Conservation (phyloP, 352 stramenopile species). For the Pythium grandisporangium region DNA sequence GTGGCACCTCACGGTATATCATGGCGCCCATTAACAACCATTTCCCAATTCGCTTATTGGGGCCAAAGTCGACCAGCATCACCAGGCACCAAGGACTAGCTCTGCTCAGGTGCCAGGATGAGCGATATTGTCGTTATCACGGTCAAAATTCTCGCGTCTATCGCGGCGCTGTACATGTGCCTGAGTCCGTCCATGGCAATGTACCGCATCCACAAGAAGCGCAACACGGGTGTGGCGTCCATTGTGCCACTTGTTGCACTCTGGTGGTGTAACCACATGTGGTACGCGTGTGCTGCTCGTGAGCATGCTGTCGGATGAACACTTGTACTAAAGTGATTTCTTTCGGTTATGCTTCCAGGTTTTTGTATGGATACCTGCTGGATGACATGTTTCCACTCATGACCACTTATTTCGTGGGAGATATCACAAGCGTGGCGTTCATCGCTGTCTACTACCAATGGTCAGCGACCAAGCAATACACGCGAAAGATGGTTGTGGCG, state of each 20-base stretch:
- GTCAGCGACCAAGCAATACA: conserved; percentile 18
- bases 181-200: conserved; percentile 41
- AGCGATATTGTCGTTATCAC: conserved; percentile 24
- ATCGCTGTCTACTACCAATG: conserved; percentile 23
- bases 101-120: too few relatives aligned
- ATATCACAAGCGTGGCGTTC: conserved; percentile 13
- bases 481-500: conserved; percentile 19
- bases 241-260: conserved; percentile 54
- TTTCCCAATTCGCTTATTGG: too few relatives aligned
- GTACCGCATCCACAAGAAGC: conserved; percentile 41
- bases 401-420: conserved; percentile 19
- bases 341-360: conserved; percentile 6
- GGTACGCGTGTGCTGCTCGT: conserved; percentile 18
- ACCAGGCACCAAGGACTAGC: too few relatives aligned
- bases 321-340: background rate
- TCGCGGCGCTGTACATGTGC: conserved; percentile 71
- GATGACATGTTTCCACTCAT: conserved; percentile 21
- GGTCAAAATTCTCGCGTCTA: conserved; percentile 48
- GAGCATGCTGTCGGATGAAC: background rate
- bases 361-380: conserved; percentile 25
- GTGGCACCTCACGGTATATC: too few relatives aligned
- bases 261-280: conserved; percentile 64
- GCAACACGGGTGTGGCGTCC: conserved; percentile 24
- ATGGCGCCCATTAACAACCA: too few relatives aligned
- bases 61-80: too few relatives aligned